phyloP scores from a whole-genome alignment of 148 eudicot genomes.

The Beta vulgaris region DNA sequence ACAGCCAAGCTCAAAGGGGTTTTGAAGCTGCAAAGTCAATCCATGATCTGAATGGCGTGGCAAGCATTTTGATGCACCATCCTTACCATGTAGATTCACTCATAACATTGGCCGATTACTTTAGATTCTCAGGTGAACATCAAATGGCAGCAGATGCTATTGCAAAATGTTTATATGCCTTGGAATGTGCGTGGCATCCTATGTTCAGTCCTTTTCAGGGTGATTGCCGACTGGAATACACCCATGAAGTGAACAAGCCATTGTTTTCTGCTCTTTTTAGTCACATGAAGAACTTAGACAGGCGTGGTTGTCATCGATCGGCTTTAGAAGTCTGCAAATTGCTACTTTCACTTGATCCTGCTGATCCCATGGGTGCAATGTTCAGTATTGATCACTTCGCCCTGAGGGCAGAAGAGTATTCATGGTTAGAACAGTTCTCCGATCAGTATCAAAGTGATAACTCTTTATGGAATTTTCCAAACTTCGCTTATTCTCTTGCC shows the following conservation, averaged over 20 bases:
- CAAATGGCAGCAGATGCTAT: conserved; percentile 78
- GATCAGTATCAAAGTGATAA: conserved; percentile 66
- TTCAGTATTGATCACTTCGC: conserved; percentile 82
- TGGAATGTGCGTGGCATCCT: conserved; percentile 99
- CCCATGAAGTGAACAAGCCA: conserved; percentile 69
- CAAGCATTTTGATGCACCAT: conserved; percentile 63
- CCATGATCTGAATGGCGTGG: conserved; percentile 91
- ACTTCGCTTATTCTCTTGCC: conserved; percentile 88
- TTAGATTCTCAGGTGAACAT: conserved; percentile 83
- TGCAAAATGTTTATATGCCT: conserved; percentile 77
- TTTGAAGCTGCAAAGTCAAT: conserved; percentile 83
- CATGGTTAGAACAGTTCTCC: conserved; percentile 78
- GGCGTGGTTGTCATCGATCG: conserved; percentile 96
- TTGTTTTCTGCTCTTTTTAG: conserved; percentile 61
- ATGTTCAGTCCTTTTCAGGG: conserved; percentile 76
- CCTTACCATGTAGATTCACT: conserved; percentile 90
- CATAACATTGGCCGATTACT: conserved; percentile 76
- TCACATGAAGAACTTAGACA: conserved; percentile 90
- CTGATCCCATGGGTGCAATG: conserved; percentile 84
- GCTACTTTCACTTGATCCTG: conserved; percentile 80
- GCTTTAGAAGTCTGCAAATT: conserved; percentile 91
- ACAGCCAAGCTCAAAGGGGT: conserved; percentile 64
- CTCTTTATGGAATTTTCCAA: conserved; percentile 84
- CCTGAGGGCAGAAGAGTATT: conserved; percentile 79
- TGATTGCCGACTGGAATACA: conserved; percentile 62